Conservation (phyloP, 345 rosid species). For the Dipteronia dyeriana region DNA sequence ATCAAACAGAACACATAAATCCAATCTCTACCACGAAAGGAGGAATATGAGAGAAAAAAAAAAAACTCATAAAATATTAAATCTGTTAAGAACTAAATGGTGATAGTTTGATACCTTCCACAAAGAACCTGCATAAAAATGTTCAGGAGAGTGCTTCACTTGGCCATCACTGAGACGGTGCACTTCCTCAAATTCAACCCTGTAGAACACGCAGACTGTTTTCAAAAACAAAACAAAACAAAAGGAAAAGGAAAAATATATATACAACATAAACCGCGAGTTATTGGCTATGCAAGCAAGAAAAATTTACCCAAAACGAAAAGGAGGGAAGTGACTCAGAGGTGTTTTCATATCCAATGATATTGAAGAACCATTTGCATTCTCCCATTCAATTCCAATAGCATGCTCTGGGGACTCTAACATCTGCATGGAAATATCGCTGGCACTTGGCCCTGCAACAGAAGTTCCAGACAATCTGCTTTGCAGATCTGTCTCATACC, state of each 20-base stretch:
- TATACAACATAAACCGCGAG: background rate
- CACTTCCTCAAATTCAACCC: conserved; percentile 90
- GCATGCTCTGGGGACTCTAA: conserved; percentile 66
- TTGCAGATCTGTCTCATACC: conserved; percentile 46
- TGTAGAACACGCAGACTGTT: conserved; percentile 26
- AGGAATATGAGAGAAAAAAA: background rate
- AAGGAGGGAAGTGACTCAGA: conserved; percentile 93
- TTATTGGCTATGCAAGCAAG: conserved; percentile 9
- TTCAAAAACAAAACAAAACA: conserved; percentile 11
- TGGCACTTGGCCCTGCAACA: conserved; percentile 42
- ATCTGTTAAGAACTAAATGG: background rate
- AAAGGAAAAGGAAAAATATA: background rate
- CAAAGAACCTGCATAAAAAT: conserved; percentile 92
- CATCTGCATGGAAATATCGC: conserved; percentile 58
- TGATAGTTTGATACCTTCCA: conserved; percentile 77
- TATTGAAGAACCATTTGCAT: conserved; percentile 64
- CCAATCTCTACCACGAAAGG: conserved; percentile 14
- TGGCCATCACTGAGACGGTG: conserved; percentile 92
- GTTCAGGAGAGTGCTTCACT: conserved; percentile 92
- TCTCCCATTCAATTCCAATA: conserved; percentile 77
- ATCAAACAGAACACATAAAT: conserved; percentile 20
- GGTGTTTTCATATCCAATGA: conserved; percentile 93
- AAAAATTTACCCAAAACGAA: conserved; percentile 86
- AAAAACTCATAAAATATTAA: background rate
- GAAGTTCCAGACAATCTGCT: conserved; percentile 50